These are phyloP conservation scores for Quercus lobata DNA, from an alignment of 331 rosid species.

Conservation along the genomic window DNA sequence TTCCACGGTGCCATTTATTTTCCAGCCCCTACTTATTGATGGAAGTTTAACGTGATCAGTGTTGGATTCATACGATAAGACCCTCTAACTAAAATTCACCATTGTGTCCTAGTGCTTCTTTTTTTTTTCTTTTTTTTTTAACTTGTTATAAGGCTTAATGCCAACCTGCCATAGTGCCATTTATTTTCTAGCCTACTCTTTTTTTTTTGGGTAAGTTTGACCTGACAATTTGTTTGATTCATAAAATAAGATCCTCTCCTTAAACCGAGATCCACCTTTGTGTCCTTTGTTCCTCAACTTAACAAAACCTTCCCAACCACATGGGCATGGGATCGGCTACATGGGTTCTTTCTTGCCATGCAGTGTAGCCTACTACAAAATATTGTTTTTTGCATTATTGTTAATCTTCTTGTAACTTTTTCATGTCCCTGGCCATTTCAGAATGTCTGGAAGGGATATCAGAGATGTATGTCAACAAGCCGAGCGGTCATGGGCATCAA, in stretches of 20 bases:
- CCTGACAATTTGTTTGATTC: not conserved
- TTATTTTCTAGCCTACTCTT: too few relatives aligned
- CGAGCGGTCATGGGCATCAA: slow-evolving; percentile 91
- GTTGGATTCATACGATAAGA: not conserved
- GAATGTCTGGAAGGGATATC: slow-evolving; percentile 96
- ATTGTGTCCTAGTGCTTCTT: too few relatives aligned
- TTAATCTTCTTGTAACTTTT: not conserved
- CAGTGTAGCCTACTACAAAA: not conserved
- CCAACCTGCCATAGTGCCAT: too few relatives aligned
- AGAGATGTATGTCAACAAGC: slow-evolving; percentile 89
- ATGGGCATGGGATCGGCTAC: not conserved
- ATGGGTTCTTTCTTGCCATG: not conserved
- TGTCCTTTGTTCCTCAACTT: not conserved
- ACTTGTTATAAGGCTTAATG: not conserved
- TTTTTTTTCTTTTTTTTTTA: too few relatives aligned
- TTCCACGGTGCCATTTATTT: not conserved
- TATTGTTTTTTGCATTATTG: not conserved
- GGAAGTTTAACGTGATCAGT: not conserved
- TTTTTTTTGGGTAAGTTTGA: not conserved
- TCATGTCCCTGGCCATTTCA: slow-evolving; percentile 25
- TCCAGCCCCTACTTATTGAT: not conserved
- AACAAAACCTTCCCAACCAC: not conserved
- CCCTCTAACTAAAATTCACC: too few relatives aligned
- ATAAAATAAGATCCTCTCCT: not conserved
- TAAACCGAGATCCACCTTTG: not conserved